Evolutionary conservation across 1,139 yeast species (phyloP).

Genomic region (Kodamaea derodonti): DNA sequence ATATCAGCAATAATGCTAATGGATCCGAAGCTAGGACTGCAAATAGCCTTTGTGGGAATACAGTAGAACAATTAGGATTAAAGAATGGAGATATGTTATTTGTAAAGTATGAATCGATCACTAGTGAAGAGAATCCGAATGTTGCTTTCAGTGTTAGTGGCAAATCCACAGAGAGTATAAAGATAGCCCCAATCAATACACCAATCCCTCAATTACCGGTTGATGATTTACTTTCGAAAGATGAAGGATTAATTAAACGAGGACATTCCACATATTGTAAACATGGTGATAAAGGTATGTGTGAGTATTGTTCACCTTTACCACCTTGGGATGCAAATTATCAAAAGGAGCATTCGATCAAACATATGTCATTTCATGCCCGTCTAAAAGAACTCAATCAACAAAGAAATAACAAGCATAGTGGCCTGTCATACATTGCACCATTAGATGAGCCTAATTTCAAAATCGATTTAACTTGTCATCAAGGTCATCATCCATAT

Average conservation of each 20-base stretch:
- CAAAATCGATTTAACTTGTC: slow-evolving; percentile 60
- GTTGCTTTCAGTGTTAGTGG: slow-evolving; percentile 6
- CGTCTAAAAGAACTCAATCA: slow-evolving; percentile 71
- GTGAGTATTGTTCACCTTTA: slow-evolving; percentile 92
- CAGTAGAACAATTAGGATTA: slow-evolving; percentile 52
- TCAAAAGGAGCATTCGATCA: slow-evolving; percentile 71
- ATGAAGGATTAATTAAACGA: slow-evolving; percentile 72
- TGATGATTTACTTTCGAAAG: slow-evolving; percentile 64
- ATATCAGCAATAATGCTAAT: slow-evolving; percentile 45
- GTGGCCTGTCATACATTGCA: slow-evolving; percentile 68
- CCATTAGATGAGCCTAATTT: slow-evolving; percentile 76
- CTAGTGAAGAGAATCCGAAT: slow-evolving; percentile 8
- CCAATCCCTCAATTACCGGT: slow-evolving; percentile 36
- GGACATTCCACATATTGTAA: slow-evolving; percentile 63
- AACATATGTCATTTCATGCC: slow-evolving; percentile 87
- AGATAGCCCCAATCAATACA: slow-evolving; percentile 8
- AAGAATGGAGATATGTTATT: slow-evolving; percentile 84
- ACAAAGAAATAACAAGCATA: slow-evolving; percentile 59
- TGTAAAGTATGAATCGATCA: slow-evolving; percentile 41
- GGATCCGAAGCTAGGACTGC: slow-evolving; percentile 43
- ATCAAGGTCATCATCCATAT: slow-evolving; percentile 86
- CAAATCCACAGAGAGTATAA: neutral
- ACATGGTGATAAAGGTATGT: slow-evolving; percentile 94
- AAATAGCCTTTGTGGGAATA: slow-evolving; percentile 37
- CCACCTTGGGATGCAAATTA: slow-evolving; percentile 92